Conservation (phyloP, 257 asterid species). For the Petunia axillaris region DNA sequence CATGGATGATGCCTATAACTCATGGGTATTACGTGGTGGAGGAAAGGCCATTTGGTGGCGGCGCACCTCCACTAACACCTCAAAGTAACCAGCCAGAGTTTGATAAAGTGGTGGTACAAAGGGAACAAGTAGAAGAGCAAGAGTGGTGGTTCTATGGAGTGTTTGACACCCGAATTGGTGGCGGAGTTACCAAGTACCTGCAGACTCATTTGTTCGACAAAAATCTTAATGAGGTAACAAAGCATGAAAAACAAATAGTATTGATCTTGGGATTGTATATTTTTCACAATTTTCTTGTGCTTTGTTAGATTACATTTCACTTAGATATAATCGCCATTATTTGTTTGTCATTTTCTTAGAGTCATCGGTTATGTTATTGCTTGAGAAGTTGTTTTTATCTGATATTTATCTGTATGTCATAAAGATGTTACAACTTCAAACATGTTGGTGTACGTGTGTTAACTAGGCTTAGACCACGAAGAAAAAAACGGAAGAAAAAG, state of each 20-base stretch:
- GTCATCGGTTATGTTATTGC: background rate
- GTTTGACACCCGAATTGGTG: conserved; percentile 49
- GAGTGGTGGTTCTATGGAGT: conserved; percentile 67
- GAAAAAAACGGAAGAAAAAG: no score
- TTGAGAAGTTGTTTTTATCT: background rate
- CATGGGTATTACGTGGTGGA: conserved; percentile 47
- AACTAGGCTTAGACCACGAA: no score
- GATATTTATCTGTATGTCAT: no score
- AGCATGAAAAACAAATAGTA: background rate
- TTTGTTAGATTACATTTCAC: background rate
- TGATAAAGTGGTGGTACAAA: conserved; percentile 52
- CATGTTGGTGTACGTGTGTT: background rate
- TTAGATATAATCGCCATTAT: background rate
- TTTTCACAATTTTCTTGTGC: background rate
- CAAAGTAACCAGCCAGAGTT: conserved; percentile 20
- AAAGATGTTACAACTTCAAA: no score
- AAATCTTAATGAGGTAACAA: conserved; percentile 47
- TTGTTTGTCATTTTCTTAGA: background rate
- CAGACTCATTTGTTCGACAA: conserved; percentile 52
- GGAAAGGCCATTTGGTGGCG: conserved; percentile 15
- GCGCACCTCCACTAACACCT: conserved; percentile 1
- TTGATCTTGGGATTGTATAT: background rate
- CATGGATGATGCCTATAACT: conserved; percentile 53
- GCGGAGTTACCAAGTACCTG: conserved; percentile 49
- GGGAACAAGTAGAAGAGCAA: conserved; percentile 44